A percentile compares a stretch with the other conserved stretches of the same genome.
These are phyloP conservation scores for Clitopilus passeckerianus DNA, from an alignment of 768 basidiomycete genomes.

Conservation along the genomic window DNA sequence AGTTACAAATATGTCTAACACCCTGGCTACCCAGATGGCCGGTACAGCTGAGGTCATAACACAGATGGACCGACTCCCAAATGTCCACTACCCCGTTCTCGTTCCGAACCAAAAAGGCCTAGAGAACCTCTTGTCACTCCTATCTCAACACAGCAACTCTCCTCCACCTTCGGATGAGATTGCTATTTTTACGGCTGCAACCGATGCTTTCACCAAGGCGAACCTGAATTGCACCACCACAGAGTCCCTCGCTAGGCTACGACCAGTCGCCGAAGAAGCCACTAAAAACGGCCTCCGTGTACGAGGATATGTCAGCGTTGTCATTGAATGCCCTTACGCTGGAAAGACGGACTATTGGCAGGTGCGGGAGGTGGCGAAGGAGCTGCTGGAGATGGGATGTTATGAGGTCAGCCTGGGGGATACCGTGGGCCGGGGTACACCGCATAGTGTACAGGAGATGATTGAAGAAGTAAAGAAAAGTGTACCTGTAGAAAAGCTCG, in stretches of 20 bases:
- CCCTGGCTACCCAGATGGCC: slow-evolving; percentile 58
- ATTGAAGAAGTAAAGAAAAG: slow-evolving; percentile 63
- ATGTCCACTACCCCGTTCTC: slow-evolving; percentile 72
- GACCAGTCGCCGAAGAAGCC: slow-evolving; percentile 58
- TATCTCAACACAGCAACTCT: slow-evolving; percentile 29
- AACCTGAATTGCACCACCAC: slow-evolving; percentile 77
- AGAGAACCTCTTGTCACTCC: slow-evolving; percentile 57
- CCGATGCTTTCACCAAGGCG: slow-evolving; percentile 79
- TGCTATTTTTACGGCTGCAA: slow-evolving; percentile 84
- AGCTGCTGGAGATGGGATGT: slow-evolving; percentile 84
- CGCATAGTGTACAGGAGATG: slow-evolving; percentile 60
- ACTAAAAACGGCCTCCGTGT: slow-evolving; percentile 60
- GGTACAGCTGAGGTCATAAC: slow-evolving; percentile 75
- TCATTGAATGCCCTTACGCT: slow-evolving; percentile 83
- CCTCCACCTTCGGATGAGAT: slow-evolving; percentile 74
- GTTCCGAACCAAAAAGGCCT: slow-evolving; percentile 79
- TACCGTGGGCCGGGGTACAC: slow-evolving; percentile 85
- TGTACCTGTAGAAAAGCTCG: slow-evolving; percentile 63
- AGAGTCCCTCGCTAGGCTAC: slow-evolving; percentile 64
- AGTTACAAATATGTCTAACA: not conserved
- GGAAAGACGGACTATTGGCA: slow-evolving; percentile 61
- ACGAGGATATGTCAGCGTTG: slow-evolving; percentile 82
- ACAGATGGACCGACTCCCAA: slow-evolving; percentile 44
- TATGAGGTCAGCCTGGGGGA: slow-evolving; percentile 93
- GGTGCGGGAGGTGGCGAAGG: slow-evolving; percentile 68